Conservation (phyloP, 192 early-diverging fungal species). For the Umbelopsis sp. region DNA sequence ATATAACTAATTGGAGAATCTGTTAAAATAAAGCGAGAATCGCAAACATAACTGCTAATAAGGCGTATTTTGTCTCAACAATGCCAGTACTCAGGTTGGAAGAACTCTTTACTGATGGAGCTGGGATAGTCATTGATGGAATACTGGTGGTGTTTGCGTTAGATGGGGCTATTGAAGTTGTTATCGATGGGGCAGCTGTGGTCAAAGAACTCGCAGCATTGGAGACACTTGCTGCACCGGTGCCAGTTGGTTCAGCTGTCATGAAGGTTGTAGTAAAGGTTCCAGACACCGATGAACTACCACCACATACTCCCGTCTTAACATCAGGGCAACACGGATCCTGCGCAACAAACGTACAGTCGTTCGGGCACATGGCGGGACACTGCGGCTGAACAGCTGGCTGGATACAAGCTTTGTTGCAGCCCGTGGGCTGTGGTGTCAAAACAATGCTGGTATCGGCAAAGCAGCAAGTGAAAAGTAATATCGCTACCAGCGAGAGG, state of each 20-base stretch:
- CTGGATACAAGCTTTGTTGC: not conserved
- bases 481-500: not conserved
- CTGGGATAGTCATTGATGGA: not conserved
- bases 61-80: not conserved
- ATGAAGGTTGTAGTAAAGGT: not conserved
- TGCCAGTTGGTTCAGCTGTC: not conserved
- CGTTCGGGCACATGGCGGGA: not conserved
- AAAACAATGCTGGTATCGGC: not conserved
- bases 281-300: too few species aligned
- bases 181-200: not conserved
- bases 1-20: not conserved
- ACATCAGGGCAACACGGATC: conserved; percentile 1
- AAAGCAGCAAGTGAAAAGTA: not conserved
- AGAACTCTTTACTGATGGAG: not conserved
- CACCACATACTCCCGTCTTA: conserved; percentile 4
- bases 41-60: not conserved
- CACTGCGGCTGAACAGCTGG: conserved; percentile 12
- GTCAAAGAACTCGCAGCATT: not conserved
- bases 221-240: too few species aligned
- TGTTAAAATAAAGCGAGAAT: not conserved
- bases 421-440: not conserved
- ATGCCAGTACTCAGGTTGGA: not conserved
- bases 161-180: not conserved
- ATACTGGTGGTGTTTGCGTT: not conserved
- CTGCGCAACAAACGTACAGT: not conserved